Conservation (phyloP, 2,329 filamentous ascomycete genomes). For the Proliferodiscus dingleyae region DNA sequence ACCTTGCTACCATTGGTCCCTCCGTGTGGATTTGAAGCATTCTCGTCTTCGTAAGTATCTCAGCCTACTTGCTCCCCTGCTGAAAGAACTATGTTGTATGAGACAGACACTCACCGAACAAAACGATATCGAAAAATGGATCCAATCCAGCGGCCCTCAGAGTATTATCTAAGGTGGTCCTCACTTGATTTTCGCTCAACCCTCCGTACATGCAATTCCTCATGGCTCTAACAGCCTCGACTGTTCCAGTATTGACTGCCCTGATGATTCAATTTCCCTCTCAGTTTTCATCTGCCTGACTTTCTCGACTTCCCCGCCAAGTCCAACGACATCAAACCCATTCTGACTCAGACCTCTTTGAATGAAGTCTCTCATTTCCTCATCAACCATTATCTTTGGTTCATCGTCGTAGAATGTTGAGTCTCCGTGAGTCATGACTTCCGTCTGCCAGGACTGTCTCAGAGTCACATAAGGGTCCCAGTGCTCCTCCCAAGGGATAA, state of each 20-base stretch:
- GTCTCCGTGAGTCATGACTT: constrained; percentile 25
- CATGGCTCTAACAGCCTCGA: constrained; percentile 56
- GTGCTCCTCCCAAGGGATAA: constrained; percentile 59
- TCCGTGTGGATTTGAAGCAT: constrained; percentile 37
- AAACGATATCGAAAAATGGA: constrained; percentile 59
- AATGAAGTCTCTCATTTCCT: constrained; percentile 61
- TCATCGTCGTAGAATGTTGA: constrained; percentile 17
- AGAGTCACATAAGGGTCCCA: constrained; percentile 59
- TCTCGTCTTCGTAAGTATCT: constrained; percentile 29
- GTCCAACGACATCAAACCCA: constrained; percentile 52
- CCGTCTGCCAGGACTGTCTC: constrained; percentile 33
- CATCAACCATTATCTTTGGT: constrained; percentile 55
- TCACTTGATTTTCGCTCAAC: constrained; percentile 55
- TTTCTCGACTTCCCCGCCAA: constrained; percentile 49
- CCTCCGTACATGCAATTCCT: constrained; percentile 48
- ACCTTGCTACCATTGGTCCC: constrained; percentile 42
- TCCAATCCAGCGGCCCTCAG: constrained; percentile 47
- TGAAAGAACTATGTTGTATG: no score
- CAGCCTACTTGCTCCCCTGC: constrained; percentile 7
- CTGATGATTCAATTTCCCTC: constrained; percentile 53
- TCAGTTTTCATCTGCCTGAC: constrained; percentile 54
- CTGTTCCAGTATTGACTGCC: constrained; percentile 60
- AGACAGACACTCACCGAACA: constrained; percentile 41
- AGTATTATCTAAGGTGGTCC: constrained; percentile 49
- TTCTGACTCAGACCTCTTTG: constrained; percentile 47